These are phyloP conservation scores for Flaveria bidentis DNA, from an alignment of 129 eudicot species.

Conservation along the genomic window DNA sequence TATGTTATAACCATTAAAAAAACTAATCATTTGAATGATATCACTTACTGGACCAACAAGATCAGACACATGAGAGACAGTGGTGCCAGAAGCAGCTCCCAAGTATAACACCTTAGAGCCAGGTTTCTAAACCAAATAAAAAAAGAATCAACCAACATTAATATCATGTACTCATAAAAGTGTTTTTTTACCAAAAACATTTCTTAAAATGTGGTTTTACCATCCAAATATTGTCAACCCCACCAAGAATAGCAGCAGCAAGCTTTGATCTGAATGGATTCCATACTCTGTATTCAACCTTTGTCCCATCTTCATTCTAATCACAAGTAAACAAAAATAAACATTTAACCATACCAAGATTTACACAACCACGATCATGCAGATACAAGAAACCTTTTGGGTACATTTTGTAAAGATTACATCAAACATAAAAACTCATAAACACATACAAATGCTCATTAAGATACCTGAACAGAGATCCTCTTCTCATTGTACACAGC, in stretches of 20 bases:
- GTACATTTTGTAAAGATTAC: too few relatives aligned
- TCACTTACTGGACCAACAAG: conserved; percentile 90
- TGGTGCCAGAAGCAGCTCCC: conserved; percentile 97
- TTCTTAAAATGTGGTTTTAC: conserved; percentile 41
- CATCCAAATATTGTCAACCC: conserved; percentile 90
- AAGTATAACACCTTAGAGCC: conserved; percentile 83
- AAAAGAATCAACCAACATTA: not conserved
- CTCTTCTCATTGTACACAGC: conserved; percentile 89
- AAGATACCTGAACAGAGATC: conserved; percentile 74
- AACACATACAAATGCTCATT: not conserved
- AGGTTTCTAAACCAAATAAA: conserved; percentile 56
- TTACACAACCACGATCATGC: not conserved
- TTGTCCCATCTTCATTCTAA: conserved; percentile 89
- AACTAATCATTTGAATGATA: too few relatives aligned
- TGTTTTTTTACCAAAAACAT: not conserved
- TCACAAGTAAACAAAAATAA: not conserved
- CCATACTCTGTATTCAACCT: conserved; percentile 95
- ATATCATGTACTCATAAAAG: not conserved
- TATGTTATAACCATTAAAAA: not conserved
- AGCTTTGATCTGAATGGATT: conserved; percentile 92
- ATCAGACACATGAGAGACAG: conserved; percentile 93
- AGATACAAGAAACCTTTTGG: too few relatives aligned
- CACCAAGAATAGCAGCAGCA: conserved; percentile 92
- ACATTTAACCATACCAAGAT: not conserved
- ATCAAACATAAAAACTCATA: too few relatives aligned